A percentile compares a stretch with the other conserved stretches of the same genome.
These are phyloP conservation scores for Leccinellum albellum DNA, from an alignment of 768 basidiomycete species.

Conservation along the genomic window DNA sequence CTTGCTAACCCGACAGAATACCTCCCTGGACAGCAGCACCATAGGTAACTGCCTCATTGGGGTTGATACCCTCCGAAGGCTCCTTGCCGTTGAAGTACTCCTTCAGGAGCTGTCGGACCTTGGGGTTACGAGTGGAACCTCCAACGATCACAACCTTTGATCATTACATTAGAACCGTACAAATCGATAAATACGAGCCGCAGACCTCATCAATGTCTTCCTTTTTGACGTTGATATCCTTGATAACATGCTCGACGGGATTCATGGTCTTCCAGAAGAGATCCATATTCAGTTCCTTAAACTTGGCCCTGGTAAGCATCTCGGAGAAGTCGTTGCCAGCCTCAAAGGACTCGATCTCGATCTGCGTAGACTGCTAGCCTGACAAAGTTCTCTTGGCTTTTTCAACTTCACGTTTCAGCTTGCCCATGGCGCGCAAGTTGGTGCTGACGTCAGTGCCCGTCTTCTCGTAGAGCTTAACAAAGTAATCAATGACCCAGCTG, in stretches of 20 bases:
- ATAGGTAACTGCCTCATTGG: conserved; percentile 98
- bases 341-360: conserved; percentile 97
- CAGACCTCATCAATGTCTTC: conserved; percentile 87
- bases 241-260: conserved; percentile 97
- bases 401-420: conserved; percentile 91
- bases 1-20: conserved; percentile 93
- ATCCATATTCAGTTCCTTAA: conserved; percentile 98
- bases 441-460: conserved; percentile 76
- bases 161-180: not conserved
- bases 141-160: conserved; percentile 81
- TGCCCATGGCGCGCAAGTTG: conserved; percentile 83
- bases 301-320: conserved; percentile 96
- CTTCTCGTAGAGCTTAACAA: conserved; percentile 89
- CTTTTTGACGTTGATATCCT: conserved; percentile 98
- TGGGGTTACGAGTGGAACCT: conserved; percentile 99
- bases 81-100: conserved; percentile 97
- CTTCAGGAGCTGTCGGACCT: conserved; percentile 97
- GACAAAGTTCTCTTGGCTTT: conserved; percentile 91
- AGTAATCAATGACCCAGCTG: conserved; percentile 87
- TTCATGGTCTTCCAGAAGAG: conserved; percentile 99
- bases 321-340: conserved; percentile 96
- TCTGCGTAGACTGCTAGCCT: conserved; percentile 81
- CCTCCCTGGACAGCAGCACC: conserved; percentile 99
- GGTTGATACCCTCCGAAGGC: conserved; percentile 97
- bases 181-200: not conserved